Evolutionary conservation across 176 grass and related monocot genomes (phyloP).

Genomic region (Thinopyrum elongatum): DNA sequence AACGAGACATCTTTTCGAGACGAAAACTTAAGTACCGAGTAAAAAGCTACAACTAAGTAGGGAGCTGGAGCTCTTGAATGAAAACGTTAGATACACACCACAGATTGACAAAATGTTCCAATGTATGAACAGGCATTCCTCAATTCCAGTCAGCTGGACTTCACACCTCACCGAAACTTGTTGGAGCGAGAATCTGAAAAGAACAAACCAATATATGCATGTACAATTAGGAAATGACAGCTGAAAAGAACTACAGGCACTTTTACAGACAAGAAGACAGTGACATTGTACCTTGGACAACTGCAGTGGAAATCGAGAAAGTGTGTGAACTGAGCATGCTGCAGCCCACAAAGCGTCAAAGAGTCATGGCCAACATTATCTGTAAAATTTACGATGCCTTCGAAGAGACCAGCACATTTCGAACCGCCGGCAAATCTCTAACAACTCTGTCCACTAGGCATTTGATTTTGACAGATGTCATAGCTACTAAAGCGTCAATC

Average conservation of each 20-base stretch:
- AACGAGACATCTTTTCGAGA: background rate
- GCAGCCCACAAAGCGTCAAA: slow-evolving; percentile 8
- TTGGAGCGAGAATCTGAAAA: background rate
- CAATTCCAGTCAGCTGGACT: slow-evolving; percentile 6
- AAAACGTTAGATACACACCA: background rate
- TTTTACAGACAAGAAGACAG: background rate
- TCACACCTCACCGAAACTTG: background rate
- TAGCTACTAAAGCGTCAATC: slow-evolving; percentile 52
- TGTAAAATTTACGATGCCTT: slow-evolving; percentile 35
- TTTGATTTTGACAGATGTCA: slow-evolving; percentile 46
- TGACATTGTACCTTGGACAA: slow-evolving; percentile 8
- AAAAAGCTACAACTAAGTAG: background rate
- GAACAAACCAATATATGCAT: slow-evolving; percentile 5
- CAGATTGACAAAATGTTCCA: background rate
- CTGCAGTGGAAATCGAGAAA: background rate
- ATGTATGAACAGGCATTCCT: background rate
- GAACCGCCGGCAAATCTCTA: slow-evolving; percentile 33
- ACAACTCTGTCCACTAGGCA: slow-evolving; percentile 29
- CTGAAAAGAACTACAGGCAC: background rate
- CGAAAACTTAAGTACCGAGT: background rate
- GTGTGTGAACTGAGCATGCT: background rate
- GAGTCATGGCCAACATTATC: slow-evolving; percentile 16
- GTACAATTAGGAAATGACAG: slow-evolving; percentile 4
- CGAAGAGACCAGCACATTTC: slow-evolving; percentile 43
- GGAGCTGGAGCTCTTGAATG: background rate